Conservation (phyloP, 2,329 filamentous ascomycete species). For the Bipolaris sorokiniana region DNA sequence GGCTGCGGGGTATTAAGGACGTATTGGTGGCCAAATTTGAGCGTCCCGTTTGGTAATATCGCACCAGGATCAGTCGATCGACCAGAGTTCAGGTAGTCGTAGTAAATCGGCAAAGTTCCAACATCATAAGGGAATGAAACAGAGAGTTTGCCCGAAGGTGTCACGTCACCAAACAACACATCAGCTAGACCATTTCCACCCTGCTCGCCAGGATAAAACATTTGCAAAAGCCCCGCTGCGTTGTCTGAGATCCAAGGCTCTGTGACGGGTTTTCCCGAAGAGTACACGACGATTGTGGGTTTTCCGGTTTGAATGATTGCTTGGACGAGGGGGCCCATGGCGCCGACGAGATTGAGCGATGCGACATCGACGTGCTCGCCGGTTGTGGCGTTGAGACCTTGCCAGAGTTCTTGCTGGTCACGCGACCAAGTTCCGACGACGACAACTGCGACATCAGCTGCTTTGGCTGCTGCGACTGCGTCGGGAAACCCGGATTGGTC, state of each 20-base stretch:
- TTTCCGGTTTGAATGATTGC: conserved; percentile 71
- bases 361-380: conserved; percentile 74
- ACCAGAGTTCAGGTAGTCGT: conserved; percentile 74
- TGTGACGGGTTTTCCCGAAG: conserved; percentile 73
- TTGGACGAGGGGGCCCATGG: conserved; percentile 69
- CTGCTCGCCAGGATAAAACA: conserved; percentile 76
- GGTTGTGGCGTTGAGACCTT: conserved; percentile 73
- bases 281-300: conserved; percentile 71
- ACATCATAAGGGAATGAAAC: conserved; percentile 72
- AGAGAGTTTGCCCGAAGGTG: conserved; percentile 69
- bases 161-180: conserved; percentile 65
- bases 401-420: conserved; percentile 74
- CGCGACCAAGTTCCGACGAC: conserved; percentile 78
- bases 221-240: conserved; percentile 71
- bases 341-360: conserved; percentile 70
- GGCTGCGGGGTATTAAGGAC: conserved; percentile 66
- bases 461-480: conserved; percentile 68
- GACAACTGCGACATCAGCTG: conserved; percentile 74
- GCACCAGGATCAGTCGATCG: conserved; percentile 61
- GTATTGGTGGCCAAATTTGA: conserved; percentile 70
- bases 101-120: conserved; percentile 71
- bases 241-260: conserved; percentile 73
- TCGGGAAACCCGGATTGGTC: conserved; percentile 71
- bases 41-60: conserved; percentile 62
- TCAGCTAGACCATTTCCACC: conserved; percentile 71